A percentile compares a stretch with the other conserved stretches of the same genome.
Conservation (phyloP, 352 stramenopile genomes). For the Globisporangium irregulare region DNA sequence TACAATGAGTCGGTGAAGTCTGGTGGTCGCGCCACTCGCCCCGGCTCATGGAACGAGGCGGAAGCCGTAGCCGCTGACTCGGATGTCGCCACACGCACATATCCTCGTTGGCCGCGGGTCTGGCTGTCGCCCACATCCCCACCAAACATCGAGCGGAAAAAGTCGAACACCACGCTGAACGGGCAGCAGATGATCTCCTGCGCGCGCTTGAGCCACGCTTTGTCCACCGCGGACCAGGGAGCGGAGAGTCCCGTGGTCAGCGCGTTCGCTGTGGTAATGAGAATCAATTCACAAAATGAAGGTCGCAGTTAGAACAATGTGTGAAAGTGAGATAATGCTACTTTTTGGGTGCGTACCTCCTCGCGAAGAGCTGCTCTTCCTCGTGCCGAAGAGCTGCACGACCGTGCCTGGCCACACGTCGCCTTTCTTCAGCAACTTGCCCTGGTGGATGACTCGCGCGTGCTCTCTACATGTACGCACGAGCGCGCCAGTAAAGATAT, state of each 20-base stretch:
- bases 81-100: conserved; percentile 35
- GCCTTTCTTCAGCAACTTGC: conserved; percentile 79
- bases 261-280: not conserved
- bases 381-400: conserved; percentile 80
- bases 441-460: conserved; percentile 70
- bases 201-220: conserved; percentile 38
- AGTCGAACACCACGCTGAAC: conserved; percentile 59
- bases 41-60: conserved; percentile 53
- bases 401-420: conserved; percentile 79
- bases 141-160: conserved; percentile 66
- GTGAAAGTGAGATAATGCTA: too few species aligned
- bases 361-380: conserved; percentile 27
- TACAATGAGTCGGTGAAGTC: conserved; percentile 30
- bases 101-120: conserved; percentile 36
- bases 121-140: conserved; percentile 22
- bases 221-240: conserved; percentile 23
- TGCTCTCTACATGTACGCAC: conserved; percentile 40
- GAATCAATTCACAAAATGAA: not conserved
- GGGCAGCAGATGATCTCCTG: conserved; percentile 66
- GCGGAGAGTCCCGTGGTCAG: conserved; percentile 15
- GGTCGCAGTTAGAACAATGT: not conserved
- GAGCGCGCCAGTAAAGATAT: not conserved
- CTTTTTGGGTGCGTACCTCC: not conserved
- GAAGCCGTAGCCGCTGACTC: conserved; percentile 4
- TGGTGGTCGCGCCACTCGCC: conserved; percentile 41